A percentile compares a stretch with the other conserved stretches of the same genome.
Evolutionary conservation across 768 basidiomycete genomes (phyloP).

Genomic region (Austroboletus festivus): DNA sequence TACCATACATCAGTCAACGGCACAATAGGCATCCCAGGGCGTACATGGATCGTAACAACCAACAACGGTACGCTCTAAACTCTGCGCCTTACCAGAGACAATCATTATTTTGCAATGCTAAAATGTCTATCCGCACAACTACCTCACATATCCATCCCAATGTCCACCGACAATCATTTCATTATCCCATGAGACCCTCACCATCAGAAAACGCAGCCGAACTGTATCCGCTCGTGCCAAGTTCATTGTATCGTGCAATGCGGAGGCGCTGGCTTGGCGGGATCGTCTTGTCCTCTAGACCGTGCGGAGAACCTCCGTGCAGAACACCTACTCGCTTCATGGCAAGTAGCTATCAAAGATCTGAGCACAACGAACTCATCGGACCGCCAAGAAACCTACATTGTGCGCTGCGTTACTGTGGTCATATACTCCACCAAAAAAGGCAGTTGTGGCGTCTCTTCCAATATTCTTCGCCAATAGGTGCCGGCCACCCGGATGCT

Average conservation of each 20-base stretch:
- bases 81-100: not conserved
- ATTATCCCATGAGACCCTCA: conserved; percentile 46
- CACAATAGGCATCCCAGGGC: conserved; percentile 12
- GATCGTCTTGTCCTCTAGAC: conserved; percentile 57
- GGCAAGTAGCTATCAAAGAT: conserved; percentile 21
- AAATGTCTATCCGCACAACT: conserved; percentile 9
- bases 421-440: conserved; percentile 86
- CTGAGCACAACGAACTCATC: conserved; percentile 3
- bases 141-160: too few relatives aligned
- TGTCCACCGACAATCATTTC: not conserved
- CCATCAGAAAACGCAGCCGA: conserved; percentile 58
- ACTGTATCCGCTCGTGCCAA: conserved; percentile 46
- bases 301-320: conserved; percentile 51
- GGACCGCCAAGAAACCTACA: conserved; percentile 37
- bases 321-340: conserved; percentile 60
- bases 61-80: not conserved
- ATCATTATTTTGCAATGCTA: conserved; percentile 2
- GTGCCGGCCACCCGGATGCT: conserved; percentile 86
- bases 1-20: not conserved
- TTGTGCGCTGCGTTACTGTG: conserved; percentile 84
- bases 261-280: conserved; percentile 73
- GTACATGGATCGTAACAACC: conserved; percentile 14
- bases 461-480: conserved; percentile 79
- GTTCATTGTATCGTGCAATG: conserved; percentile 63
- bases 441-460: conserved; percentile 85